Conservation (phyloP, 2,329 filamentous ascomycete species). For the Colletotrichum sp. region DNA sequence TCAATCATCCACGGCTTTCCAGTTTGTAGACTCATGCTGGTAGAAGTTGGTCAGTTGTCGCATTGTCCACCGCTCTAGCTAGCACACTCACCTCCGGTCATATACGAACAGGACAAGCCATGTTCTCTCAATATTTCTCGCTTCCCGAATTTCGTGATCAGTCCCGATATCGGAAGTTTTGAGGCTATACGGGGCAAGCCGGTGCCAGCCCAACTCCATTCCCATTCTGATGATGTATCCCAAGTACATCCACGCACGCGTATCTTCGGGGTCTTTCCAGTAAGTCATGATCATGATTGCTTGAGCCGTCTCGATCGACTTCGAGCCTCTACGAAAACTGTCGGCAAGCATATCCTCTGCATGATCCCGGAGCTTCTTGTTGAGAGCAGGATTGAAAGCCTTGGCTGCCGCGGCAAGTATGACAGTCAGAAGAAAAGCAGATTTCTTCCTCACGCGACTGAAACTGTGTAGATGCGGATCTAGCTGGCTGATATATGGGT, state of each 20-base stretch:
- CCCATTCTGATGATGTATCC: conserved; percentile 45
- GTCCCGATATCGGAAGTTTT: neutral
- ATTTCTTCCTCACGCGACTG: conserved; percentile 35
- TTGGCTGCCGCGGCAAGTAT: conserved; percentile 39
- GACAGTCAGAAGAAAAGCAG: conserved; percentile 38
- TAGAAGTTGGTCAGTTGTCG: neutral
- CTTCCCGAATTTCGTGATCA: neutral
- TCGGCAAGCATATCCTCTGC: conserved; percentile 32
- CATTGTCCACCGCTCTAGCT: accelerated
- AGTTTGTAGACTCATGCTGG: conserved; percentile 43
- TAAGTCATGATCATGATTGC: conserved; percentile 43
- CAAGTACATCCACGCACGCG: conserved; percentile 40
- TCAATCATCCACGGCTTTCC: conserved; percentile 48
- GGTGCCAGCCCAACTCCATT: conserved; percentile 43
- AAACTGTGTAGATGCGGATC: conserved; percentile 42
- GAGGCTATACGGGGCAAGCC: conserved; percentile 21
- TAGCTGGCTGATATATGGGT: conserved; percentile 44
- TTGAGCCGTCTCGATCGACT: conserved; percentile 43
- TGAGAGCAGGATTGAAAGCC: conserved; percentile 36
- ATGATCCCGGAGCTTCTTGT: conserved; percentile 21
- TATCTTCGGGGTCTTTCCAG: conserved; percentile 47
- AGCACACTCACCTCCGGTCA: neutral
- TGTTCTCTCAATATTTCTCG: neutral
- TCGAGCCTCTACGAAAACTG: conserved; percentile 34
- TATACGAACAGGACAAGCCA: conserved; percentile 9